phyloP scores from a whole-genome alignment of 345 rosid species.

The Salix arbutifolia region DNA sequence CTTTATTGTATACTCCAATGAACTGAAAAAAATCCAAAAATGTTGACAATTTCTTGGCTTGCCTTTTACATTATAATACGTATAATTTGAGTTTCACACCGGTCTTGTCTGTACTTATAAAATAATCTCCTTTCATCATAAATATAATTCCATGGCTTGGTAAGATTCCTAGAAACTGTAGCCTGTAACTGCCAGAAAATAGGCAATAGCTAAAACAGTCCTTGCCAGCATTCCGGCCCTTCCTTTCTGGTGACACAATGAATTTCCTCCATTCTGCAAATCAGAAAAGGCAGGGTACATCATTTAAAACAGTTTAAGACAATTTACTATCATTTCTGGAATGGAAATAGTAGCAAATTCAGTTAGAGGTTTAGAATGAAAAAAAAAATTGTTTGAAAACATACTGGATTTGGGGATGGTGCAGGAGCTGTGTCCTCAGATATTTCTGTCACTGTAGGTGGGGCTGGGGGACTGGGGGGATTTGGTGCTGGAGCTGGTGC shows the following conservation, averaged over 20 bases:
- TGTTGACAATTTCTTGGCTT: slow-evolving; percentile 8
- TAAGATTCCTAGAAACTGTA: slow-evolving; percentile 32
- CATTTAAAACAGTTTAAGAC: slow-evolving; percentile 5
- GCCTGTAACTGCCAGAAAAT: slow-evolving; percentile 48
- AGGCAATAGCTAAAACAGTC: slow-evolving; percentile 39
- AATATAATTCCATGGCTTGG: slow-evolving; percentile 11
- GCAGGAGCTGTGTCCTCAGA: slow-evolving; percentile 68
- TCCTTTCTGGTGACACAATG: slow-evolving; percentile 40
- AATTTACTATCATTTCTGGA: neutral
- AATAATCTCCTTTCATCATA: slow-evolving; percentile 19
- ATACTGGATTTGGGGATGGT: slow-evolving; percentile 62
- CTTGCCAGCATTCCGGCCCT: slow-evolving; percentile 43
- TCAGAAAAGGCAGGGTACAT: slow-evolving; percentile 11
- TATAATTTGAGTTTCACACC: slow-evolving; percentile 21
- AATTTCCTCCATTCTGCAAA: slow-evolving; percentile 60
- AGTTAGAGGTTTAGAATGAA: neutral
- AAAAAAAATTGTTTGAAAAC: neutral
- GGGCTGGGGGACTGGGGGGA: slow-evolving; percentile 75
- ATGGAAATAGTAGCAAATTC: slow-evolving; percentile 1
- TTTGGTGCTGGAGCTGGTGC: slow-evolving; percentile 26
- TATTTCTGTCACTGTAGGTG: slow-evolving; percentile 49
- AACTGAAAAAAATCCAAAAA: slow-evolving; percentile 25
- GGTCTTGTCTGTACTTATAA: slow-evolving; percentile 24
- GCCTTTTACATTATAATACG: slow-evolving; percentile 20
- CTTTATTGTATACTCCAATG: slow-evolving; percentile 12